Percentiles rank a stretch among this genome's conserved stretches.
Evolutionary conservation across 2,329 filamentous ascomycete genomes (phyloP).

Genomic region (Phaeosphaeria sp.): DNA sequence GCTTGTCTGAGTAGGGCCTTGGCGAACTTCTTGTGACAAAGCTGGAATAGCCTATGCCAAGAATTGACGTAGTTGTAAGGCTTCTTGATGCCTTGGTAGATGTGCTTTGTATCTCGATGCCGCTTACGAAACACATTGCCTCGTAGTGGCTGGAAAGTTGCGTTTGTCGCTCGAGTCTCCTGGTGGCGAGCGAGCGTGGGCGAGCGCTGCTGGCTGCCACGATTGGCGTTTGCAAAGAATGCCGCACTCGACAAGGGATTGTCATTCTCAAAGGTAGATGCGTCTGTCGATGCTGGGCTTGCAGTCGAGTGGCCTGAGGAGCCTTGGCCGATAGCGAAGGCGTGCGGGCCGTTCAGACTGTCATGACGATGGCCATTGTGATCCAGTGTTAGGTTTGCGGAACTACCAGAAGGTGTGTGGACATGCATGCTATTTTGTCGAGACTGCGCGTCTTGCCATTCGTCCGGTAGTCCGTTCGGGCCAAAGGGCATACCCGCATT

Average conservation of each 20-base stretch:
- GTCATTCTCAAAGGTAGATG: conserved; percentile 54
- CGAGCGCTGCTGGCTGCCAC: conserved; percentile 39
- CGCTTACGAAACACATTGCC: conserved; percentile 54
- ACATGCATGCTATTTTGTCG: conserved; percentile 54
- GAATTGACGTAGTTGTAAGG: conserved; percentile 90
- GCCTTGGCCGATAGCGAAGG: conserved; percentile 68
- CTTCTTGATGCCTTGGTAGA: conserved; percentile 88
- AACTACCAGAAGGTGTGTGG: conserved; percentile 49
- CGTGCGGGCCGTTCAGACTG: conserved; percentile 55
- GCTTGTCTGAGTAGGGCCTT: conserved; percentile 80
- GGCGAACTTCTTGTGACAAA: conserved; percentile 80
- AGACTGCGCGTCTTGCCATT: conserved; percentile 49
- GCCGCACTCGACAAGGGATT: conserved; percentile 43
- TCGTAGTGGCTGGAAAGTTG: conserved; percentile 40
- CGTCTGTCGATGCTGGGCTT: conserved; percentile 58
- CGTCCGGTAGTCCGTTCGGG: conserved; percentile 35
- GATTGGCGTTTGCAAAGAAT: conserved; percentile 43
- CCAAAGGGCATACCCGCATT: conserved; percentile 42
- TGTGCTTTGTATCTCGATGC: conserved; percentile 76
- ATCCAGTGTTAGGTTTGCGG: conserved; percentile 44
- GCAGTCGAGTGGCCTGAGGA: conserved; percentile 64
- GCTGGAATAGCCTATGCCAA: conserved; percentile 86
- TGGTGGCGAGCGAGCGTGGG: conserved; percentile 36
- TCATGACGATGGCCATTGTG: conserved; percentile 39
- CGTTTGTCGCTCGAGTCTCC: conserved; percentile 31